Conservation (phyloP, 257 asterid genomes). For the Nyctanthes arbortristis region DNA sequence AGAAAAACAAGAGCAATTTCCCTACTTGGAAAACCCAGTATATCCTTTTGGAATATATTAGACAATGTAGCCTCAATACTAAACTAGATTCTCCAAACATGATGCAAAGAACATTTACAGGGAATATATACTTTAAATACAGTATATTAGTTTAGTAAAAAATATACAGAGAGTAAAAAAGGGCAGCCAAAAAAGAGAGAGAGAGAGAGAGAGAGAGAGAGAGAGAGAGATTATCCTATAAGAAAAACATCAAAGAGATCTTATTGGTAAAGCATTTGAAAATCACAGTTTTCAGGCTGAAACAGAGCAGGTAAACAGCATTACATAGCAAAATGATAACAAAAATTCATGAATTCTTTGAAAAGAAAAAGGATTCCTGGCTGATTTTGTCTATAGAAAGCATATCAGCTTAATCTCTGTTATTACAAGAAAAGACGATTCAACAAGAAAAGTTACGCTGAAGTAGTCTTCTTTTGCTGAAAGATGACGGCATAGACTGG, state of each 20-base stretch:
- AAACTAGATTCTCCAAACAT: neutral
- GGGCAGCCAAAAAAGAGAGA: neutral
- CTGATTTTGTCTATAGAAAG: conserved; percentile 29
- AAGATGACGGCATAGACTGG: conserved; percentile 73
- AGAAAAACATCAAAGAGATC: conserved; percentile 18
- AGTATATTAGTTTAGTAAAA: neutral
- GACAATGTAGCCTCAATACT: neutral
- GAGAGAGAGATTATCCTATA: neutral
- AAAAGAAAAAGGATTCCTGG: conserved; percentile 17
- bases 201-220: no score
- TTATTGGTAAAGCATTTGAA: conserved; percentile 17
- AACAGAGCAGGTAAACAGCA: conserved; percentile 18
- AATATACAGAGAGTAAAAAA: neutral
- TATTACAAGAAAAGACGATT: conserved; percentile 29
- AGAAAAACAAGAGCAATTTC: no score
- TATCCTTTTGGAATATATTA: no score
- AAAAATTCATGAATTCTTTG: conserved; percentile 8
- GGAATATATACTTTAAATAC: no score
- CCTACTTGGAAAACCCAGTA: no score
- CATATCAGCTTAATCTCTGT: conserved; percentile 20
- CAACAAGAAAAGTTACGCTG: conserved; percentile 39
- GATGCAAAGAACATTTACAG: neutral
- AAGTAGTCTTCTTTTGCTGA: conserved; percentile 82
- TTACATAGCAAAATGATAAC: conserved; percentile 12
- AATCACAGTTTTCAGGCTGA: conserved; percentile 8